phyloP scores from a whole-genome alignment of 148 eudicot genomes.

The Salicornia ramosissima region DNA sequence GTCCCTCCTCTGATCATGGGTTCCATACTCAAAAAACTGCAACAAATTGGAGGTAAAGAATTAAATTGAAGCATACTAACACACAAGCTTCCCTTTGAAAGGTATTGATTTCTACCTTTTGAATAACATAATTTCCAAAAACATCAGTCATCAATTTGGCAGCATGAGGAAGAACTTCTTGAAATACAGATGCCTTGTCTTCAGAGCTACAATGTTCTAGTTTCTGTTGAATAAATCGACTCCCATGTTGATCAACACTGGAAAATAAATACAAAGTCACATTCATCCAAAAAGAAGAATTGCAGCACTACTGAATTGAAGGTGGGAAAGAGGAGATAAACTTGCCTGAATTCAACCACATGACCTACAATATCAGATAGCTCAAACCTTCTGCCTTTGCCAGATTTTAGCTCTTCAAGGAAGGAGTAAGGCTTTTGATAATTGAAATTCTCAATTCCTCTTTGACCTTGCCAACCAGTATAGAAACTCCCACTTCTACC shows the following conservation, averaged over 20 bases:
- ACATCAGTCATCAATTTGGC: slow-evolving; percentile 87
- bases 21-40: slow-evolving; percentile 92
- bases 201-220: slow-evolving; percentile 68
- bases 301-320: neutral
- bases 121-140: slow-evolving; percentile 97
- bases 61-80: neutral
- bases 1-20: slow-evolving; percentile 67
- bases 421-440: slow-evolving; percentile 56
- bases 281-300: neutral
- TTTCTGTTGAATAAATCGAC: slow-evolving; percentile 94
- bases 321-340: neutral
- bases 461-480: slow-evolving; percentile 63
- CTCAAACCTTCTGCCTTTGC: slow-evolving; percentile 62
- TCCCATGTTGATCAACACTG: slow-evolving; percentile 96
- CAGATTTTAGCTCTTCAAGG: slow-evolving; percentile 81
- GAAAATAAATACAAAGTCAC: slow-evolving; percentile 6
- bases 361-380: slow-evolving; percentile 73
- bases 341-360: slow-evolving; percentile 77
- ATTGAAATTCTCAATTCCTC: slow-evolving; percentile 43
- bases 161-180: slow-evolving; percentile 83
- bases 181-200: slow-evolving; percentile 76
- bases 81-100: neutral
- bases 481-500: slow-evolving; percentile 45
- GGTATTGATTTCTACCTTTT: slow-evolving; percentile 52
- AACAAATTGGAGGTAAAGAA: slow-evolving; percentile 9